Conservation (phyloP, 306 rosid species). For the Rosa persica region DNA sequence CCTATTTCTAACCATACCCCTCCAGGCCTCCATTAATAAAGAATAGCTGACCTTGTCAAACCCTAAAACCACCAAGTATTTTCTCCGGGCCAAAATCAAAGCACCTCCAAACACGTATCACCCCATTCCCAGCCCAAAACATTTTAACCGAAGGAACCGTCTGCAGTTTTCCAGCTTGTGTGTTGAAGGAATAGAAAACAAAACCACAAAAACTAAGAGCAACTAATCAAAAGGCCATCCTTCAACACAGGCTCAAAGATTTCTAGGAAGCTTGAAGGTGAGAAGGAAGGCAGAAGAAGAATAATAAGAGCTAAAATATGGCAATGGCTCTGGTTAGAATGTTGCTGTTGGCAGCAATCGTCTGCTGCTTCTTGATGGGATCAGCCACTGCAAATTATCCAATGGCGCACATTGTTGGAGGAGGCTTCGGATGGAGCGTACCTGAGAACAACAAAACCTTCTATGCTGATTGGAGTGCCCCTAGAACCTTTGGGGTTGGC, state of each 20-base stretch:
- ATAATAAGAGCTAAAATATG: constrained; percentile 17
- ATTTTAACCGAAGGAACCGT: background rate
- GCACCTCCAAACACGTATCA: constrained; percentile 7
- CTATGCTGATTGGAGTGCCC: constrained; percentile 54
- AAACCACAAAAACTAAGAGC: background rate
- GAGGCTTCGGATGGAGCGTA: constrained; percentile 54
- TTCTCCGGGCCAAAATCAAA: background rate
- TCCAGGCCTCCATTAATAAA: constrained; percentile 19
- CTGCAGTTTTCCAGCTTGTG: background rate
- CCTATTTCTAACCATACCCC: constrained; percentile 8
- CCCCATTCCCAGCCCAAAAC: background rate
- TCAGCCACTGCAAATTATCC: constrained; percentile 27
- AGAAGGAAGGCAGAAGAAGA: background rate
- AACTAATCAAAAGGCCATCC: background rate
- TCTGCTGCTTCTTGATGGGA: constrained; percentile 31
- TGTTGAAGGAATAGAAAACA: constrained; percentile 8
- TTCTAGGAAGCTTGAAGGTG: background rate
- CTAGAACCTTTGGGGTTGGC: constrained; percentile 53
- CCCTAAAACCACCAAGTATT: constrained; percentile 15
- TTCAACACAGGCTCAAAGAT: constrained; percentile 24
- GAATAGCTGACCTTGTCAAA: constrained; percentile 36
- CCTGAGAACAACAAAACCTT: constrained; percentile 35
- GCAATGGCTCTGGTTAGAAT: constrained; percentile 25
- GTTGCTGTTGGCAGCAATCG: constrained; percentile 22
- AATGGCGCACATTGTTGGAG: constrained; percentile 63